Base-by-base conservation (phyloP, 352 stramenopile species). In the Globisporangium parvum region DNA sequence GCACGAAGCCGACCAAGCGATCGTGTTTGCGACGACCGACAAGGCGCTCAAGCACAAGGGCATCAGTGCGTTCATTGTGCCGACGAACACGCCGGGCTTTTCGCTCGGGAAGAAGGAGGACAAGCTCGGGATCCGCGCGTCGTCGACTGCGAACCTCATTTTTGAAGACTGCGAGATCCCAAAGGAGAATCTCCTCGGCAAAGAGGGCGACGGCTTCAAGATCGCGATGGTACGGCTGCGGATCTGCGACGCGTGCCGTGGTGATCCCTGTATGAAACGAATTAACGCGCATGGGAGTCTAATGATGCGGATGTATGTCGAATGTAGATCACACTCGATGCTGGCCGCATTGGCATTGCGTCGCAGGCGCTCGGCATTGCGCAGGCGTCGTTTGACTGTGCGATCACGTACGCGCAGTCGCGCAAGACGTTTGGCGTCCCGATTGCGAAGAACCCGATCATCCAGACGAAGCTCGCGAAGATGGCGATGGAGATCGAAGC, bases 11-110 rank as follows among this genome's bases (percentile, higher is more conserved):
- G 82, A 91, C 62, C 85, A 94, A 31, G 89, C 93, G 14, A 92
- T 99, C 54, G 92, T 99, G 45, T 99, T 98, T 75, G 96, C 96
- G 26, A 99, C 96, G 28, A 99, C 96, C 2, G 93, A 99, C 76
- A 98, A 98, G 71, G 91, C 80, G 28, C 73, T 90, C 46, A 96
- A 91, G 68, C 88, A 97, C 80, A 98, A 97, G 73, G 96, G 96
- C 39, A 98, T 98, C 63, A 98, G 89, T 37, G 96, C 96, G 3
- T 98, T 98, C 67, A 84, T 98, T 57, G 93, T 98, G 42, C 88
- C 91, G 15, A 97, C 80, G 23, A 75, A 96, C 66, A 74, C 80
- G 24, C 79, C 89, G 8, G 95, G 95, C 28, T 98, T 98, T 58
- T 96, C 88, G 41, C 72, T 99, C 21, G 96, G 96, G 56, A 98